Percentiles rank a stretch among this genome's conserved stretches.
Conservation (phyloP, 2,329 filamentous ascomycete species). For the Apiospora hydei region DNA sequence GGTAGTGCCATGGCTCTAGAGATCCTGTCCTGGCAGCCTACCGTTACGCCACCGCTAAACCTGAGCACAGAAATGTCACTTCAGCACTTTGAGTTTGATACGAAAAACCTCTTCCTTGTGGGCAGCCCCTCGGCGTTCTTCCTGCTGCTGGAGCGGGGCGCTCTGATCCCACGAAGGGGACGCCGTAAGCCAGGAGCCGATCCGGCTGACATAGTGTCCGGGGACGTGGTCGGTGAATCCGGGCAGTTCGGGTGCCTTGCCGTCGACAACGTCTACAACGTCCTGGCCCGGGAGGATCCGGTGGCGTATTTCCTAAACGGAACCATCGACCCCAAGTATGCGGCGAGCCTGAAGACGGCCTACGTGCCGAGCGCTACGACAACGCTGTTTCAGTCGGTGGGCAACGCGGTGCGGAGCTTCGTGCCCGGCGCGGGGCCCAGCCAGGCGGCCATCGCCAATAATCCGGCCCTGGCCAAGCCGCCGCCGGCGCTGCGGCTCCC, state of each 20-base stretch:
- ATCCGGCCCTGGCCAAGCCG: constrained; percentile 41
- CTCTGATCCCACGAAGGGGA: constrained; percentile 77
- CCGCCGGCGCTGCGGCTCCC: constrained; percentile 56
- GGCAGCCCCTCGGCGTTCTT: constrained; percentile 95
- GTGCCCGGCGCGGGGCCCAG: constrained; percentile 57
- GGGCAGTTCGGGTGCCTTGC: constrained; percentile 89
- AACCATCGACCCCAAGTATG: constrained; percentile 82
- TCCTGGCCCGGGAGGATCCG: constrained; percentile 74
- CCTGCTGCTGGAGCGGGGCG: constrained; percentile 78
- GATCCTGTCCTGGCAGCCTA: constrained; percentile 89
- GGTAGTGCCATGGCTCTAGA: constrained; percentile 96
- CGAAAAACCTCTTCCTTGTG: constrained; percentile 85
- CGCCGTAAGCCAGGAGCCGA: constrained; percentile 79
- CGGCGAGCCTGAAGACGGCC: constrained; percentile 76
- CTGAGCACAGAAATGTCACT: constrained; percentile 50
- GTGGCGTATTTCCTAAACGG: constrained; percentile 94
- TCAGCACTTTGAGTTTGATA: constrained; percentile 88
- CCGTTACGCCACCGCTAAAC: constrained; percentile 63
- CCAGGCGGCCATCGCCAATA: constrained; percentile 32
- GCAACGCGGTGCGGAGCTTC: constrained; percentile 67
- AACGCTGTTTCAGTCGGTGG: constrained; percentile 70
- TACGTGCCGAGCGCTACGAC: constrained; percentile 77
- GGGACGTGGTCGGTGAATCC: constrained; percentile 74
- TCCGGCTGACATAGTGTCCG: constrained; percentile 61
- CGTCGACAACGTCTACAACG: constrained; percentile 96